A percentile compares a stretch with the other conserved stretches of the same genome.
Conservation (phyloP, 768 basidiomycete genomes). For the Tulasnella sp. region DNA sequence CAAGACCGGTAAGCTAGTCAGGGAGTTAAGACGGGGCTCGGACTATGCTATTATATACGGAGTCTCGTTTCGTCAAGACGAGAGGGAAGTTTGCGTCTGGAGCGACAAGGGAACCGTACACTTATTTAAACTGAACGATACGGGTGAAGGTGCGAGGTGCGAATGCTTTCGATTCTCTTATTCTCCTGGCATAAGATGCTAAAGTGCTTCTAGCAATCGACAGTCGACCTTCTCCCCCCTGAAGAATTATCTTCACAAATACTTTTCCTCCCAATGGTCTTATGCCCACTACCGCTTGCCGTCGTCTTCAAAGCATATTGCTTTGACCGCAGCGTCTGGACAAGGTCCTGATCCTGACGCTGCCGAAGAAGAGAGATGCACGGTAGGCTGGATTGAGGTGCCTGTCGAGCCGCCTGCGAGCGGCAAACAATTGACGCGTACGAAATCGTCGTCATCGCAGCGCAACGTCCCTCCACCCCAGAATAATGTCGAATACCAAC, state of each 20-base stretch:
- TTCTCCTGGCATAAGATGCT: not conserved
- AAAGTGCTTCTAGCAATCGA: conserved; percentile 60
- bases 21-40: conserved; percentile 72
- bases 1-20: conserved; percentile 52
- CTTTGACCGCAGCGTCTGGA: conserved; percentile 53
- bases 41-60: conserved; percentile 90
- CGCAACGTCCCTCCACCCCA: not conserved
- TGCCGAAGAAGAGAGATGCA: conserved; percentile 72
- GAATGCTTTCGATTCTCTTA: not conserved
- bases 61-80: conserved; percentile 75
- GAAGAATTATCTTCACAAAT: conserved; percentile 70
- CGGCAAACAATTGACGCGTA: not conserved
- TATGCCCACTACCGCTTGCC: conserved; percentile 89
- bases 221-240: conserved; percentile 73
- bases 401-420: conserved; percentile 21
- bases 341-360: conserved; percentile 39
- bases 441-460: not conserved
- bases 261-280: conserved; percentile 94
- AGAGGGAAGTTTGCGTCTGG: conserved; percentile 79
- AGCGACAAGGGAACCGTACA: conserved; percentile 94
- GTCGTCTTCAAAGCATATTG: conserved; percentile 68
- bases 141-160: conserved; percentile 8
- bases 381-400: conserved; percentile 71
- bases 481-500: conserved; percentile 43
- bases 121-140: conserved; percentile 50